Evolutionary conservation across 768 basidiomycete genomes (phyloP), one percentile per base, ranked within the genome.

Genomic region (Suillus plorans): DNA sequence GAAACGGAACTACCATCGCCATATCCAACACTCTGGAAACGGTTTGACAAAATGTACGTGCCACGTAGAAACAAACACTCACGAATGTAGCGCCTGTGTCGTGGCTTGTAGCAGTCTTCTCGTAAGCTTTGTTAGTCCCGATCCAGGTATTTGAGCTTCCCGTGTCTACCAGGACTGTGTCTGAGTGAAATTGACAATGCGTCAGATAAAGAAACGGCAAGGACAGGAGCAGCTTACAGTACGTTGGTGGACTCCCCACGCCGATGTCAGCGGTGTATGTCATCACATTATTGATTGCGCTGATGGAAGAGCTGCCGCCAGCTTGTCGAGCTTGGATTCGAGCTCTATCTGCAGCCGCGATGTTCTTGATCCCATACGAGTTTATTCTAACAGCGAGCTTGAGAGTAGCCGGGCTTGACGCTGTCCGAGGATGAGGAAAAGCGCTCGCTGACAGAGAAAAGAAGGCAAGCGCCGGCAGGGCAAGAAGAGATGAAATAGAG

Each of bases 101-200:
- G 0, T 55, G 22, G 28, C 59, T 47, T 7, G 60, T 44, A 28
- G 37, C 47, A 5, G 64, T 60, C 39, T 37, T 14, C n/a, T 20
- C 20, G 36, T 67, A 69, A 34, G 56, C 9, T 9, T 52, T 31
- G 31, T 4, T 64, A 6, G 14, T 5, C 41, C 69, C 69, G 49
- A 70, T 66, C 69, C 69, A 70, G 22, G 69, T 70, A 50, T 70
- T 69, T n/a, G 67, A 66, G 50, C 70, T 71, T 4, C 69, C 69
- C 5, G 69, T 70, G 58, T 70, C 69, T 52, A 52, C 28, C 28
- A 70, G 18, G 39, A 70, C 53, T 37, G 60, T 56, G 60, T 69
- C 73, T 74, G 36, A 13, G 28, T 22, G 3, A n/a, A 14, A 52
- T 47, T 7, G n/a, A 28, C 6, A 25, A 28, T 5, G 2, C 12